Evolutionary conservation across 2,329 filamentous ascomycete genomes (phyloP).

Genomic region (Niveomyces coronatus): DNA sequence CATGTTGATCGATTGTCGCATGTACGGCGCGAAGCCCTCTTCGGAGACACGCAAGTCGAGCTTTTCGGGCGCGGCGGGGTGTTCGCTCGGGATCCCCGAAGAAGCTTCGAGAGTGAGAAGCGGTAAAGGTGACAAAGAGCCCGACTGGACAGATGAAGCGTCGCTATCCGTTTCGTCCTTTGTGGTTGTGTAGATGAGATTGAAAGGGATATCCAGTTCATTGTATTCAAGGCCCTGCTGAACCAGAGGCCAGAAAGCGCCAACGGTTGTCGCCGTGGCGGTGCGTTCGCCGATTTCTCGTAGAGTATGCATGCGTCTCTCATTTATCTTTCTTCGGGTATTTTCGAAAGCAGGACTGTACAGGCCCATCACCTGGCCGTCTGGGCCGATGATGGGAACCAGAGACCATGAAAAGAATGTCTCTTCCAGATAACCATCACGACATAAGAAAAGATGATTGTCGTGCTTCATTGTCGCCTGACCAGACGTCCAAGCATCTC

Average conservation of each 20-base stretch:
- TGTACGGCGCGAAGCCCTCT: slow-evolving; percentile 65
- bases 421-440: slow-evolving; percentile 64
- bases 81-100: slow-evolving; percentile 55
- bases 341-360: slow-evolving; percentile 79
- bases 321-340: slow-evolving; percentile 66
- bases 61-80: slow-evolving; percentile 46
- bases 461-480: slow-evolving; percentile 81
- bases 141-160: slow-evolving; percentile 59
- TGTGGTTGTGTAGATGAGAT: slow-evolving; percentile 63
- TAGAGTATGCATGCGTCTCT: slow-evolving; percentile 69
- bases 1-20: slow-evolving; percentile 62
- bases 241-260: slow-evolving; percentile 63
- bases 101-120: slow-evolving; percentile 61
- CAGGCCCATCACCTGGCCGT: slow-evolving; percentile 63
- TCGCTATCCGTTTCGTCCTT: slow-evolving; percentile 61
- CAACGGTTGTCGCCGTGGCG: slow-evolving; percentile 59
- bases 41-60: slow-evolving; percentile 61
- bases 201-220: slow-evolving; percentile 65
- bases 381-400: slow-evolving; percentile 63
- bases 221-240: slow-evolving; percentile 61
- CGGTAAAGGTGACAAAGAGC: slow-evolving; percentile 49
- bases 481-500: slow-evolving; percentile 55
- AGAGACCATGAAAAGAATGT: slow-evolving; percentile 78
- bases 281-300: slow-evolving; percentile 69
- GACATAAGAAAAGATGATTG: slow-evolving; percentile 61